phyloP scores from a whole-genome alignment of 306 rosid genomes.

The Castanospermum australe region DNA sequence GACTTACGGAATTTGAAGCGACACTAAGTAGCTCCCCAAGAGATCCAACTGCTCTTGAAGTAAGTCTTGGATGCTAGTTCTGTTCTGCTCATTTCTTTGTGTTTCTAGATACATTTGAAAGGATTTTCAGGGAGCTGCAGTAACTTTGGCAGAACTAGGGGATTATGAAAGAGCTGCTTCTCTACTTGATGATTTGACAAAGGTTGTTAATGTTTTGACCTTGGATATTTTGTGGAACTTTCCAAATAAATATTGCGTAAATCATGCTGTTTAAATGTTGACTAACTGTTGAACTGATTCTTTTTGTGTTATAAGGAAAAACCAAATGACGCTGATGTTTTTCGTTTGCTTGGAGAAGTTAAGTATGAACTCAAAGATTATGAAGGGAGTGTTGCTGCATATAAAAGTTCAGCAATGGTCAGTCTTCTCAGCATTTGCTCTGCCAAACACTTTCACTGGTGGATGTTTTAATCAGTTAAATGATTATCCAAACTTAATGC shows the following conservation, averaged over 20 bases:
- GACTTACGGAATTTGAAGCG: conserved; percentile 73
- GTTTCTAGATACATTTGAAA: conserved; percentile 31
- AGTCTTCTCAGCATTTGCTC: conserved; percentile 39
- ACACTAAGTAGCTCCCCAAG: conserved; percentile 66
- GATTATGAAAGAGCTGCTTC: conserved; percentile 73
- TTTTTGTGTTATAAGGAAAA: conserved; percentile 52
- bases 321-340: conserved; percentile 76
- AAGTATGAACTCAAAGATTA: conserved; percentile 77
- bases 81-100: conserved; percentile 32
- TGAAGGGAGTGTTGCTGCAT: conserved; percentile 81
- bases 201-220: conserved; percentile 47
- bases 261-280: conserved; percentile 4
- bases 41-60: conserved; percentile 85
- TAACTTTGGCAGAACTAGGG: conserved; percentile 80
- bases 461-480: conserved; percentile 19
- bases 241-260: conserved; percentile 6
- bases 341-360: conserved; percentile 92
- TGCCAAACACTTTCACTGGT: conserved; percentile 12
- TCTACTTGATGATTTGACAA: conserved; percentile 77
- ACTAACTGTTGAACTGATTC: background rate
- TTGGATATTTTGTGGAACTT: conserved; percentile 5
- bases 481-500: background rate
- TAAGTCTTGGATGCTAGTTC: conserved; percentile 47
- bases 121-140: conserved; percentile 87
- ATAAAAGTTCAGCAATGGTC: conserved; percentile 68